phyloP scores from a whole-genome alignment of 2,329 filamentous ascomycete species.

The Fusarium bactridioides region DNA sequence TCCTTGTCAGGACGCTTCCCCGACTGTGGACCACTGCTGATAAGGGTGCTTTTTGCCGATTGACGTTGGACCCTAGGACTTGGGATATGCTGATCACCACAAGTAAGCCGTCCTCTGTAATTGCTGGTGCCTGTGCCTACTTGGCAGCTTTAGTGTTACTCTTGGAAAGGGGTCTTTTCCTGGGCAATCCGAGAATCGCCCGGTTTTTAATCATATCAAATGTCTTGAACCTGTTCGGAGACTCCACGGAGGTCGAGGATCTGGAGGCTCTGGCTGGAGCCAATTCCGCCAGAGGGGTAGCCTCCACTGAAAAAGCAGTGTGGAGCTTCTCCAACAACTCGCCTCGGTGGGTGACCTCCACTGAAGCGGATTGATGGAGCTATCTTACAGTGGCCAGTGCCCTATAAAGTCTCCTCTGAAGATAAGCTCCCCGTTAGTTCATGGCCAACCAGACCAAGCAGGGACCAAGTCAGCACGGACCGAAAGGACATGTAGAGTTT shows the following conservation, averaged over 20 bases:
- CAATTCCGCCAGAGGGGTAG: slow-evolving; percentile 11
- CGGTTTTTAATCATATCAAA: neutral
- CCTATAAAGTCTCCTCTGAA: slow-evolving; percentile 12
- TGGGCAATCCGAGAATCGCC: neutral
- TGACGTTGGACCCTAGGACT: slow-evolving; percentile 16
- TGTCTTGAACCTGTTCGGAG: neutral
- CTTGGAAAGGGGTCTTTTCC: neutral
- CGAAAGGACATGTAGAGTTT: neutral
- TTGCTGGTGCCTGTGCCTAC: neutral
- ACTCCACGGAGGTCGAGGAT: neutral
- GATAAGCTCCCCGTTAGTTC: neutral
- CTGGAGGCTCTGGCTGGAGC: slow-evolving; percentile 14
- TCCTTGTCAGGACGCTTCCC: slow-evolving; percentile 22
- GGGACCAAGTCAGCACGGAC: neutral
- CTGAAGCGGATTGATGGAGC: slow-evolving; percentile 3
- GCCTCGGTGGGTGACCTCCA: slow-evolving; percentile 15
- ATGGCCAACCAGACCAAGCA: slow-evolving; percentile 27
- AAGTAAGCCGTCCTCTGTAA: neutral
- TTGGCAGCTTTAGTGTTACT: neutral
- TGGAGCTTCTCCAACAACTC: slow-evolving; percentile 21
- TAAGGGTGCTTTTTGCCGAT: slow-evolving; percentile 13
- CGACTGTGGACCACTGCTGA: slow-evolving; percentile 21
- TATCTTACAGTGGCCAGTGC: slow-evolving; percentile 17
- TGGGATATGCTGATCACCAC: slow-evolving; percentile 8
- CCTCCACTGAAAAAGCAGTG: slow-evolving; percentile 37